A percentile compares a stretch with the other conserved stretches of the same genome.
Conservation (phyloP, 2,329 filamentous ascomycete genomes). For the Fusarium caatingaense region DNA sequence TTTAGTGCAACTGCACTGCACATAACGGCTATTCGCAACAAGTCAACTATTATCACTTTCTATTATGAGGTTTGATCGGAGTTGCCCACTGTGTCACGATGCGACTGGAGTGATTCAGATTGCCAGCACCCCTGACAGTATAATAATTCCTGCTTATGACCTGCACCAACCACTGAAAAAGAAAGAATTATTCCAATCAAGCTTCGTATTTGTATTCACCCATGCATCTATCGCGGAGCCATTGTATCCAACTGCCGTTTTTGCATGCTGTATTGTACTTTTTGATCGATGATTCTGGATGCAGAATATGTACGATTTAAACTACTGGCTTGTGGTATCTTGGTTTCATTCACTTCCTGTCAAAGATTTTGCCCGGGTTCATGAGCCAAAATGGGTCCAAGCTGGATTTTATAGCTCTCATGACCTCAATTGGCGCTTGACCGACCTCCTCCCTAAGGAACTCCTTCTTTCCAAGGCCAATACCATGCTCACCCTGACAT, state of each 20-base stretch:
- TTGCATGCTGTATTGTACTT: neutral
- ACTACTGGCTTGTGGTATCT: too few species aligned
- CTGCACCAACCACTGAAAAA: neutral
- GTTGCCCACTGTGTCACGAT: too few species aligned
- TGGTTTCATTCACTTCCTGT: neutral
- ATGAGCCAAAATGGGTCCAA: constrained; percentile 88
- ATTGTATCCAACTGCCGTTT: neutral
- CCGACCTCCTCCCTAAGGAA: constrained; percentile 83
- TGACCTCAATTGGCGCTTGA: constrained; percentile 80
- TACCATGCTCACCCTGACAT: constrained; percentile 76
- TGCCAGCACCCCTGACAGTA: too few species aligned
- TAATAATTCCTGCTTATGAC: too few species aligned
- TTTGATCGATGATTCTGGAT: neutral
- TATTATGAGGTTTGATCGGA: neutral
- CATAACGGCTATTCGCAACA: too few species aligned
- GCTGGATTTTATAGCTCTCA: constrained; percentile 83
- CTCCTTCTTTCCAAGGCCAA: constrained; percentile 88
- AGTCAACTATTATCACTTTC: neutral
- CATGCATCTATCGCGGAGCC: too few species aligned
- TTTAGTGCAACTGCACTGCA: too few species aligned
- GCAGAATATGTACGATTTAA: neutral
- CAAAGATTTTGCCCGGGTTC: constrained; percentile 87
- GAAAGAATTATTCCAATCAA: too few species aligned
- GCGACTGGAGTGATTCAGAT: too few species aligned
- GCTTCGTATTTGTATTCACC: too few species aligned